Evolutionary conservation across 805 yeast species (phyloP).

Genomic region (Starmerella gropengiesseri): DNA sequence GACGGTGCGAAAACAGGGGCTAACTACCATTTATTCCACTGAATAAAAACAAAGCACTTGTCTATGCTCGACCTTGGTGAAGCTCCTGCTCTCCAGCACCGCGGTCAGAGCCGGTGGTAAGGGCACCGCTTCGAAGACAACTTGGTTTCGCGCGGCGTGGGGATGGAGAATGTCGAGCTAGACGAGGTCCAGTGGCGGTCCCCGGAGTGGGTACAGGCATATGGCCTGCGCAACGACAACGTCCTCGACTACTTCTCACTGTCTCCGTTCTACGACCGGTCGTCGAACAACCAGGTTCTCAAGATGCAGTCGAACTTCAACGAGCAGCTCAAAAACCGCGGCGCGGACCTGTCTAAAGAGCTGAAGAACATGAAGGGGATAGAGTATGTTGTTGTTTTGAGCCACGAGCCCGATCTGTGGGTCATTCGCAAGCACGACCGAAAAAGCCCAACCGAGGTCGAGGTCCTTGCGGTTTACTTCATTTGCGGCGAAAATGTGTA

Average conservation of each 20-base stretch:
- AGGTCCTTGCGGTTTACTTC: constrained; percentile 64
- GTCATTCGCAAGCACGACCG: constrained; percentile 73
- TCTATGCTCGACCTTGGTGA: no score
- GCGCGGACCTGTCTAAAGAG: constrained; percentile 40
- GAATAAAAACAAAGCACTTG: no score
- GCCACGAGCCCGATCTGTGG: constrained; percentile 90
- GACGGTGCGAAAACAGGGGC: no score
- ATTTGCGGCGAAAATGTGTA: constrained; percentile 86
- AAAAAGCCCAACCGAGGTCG: constrained; percentile 35
- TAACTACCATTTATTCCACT: no score
- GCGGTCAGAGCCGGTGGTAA: no score
- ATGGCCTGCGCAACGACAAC: constrained; percentile 72
- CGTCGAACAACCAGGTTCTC: constrained; percentile 86
- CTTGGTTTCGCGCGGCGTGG: background rate
- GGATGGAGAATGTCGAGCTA: constrained; percentile 30
- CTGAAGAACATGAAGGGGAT: constrained; percentile 70
- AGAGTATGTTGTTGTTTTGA: constrained; percentile 66
- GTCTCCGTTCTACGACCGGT: constrained; percentile 89
- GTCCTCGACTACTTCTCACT: constrained; percentile 88
- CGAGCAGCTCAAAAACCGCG: constrained; percentile 34
- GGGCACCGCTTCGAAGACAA: background rate
- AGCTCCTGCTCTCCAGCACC: background rate
- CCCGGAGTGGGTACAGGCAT: constrained; percentile 92
- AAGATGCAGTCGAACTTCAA: constrained; percentile 92
- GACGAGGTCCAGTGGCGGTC: constrained; percentile 95